phyloP scores from a whole-genome alignment of 2,329 filamentous ascomycete genomes.

The Sporothrix dimorphospora region DNA sequence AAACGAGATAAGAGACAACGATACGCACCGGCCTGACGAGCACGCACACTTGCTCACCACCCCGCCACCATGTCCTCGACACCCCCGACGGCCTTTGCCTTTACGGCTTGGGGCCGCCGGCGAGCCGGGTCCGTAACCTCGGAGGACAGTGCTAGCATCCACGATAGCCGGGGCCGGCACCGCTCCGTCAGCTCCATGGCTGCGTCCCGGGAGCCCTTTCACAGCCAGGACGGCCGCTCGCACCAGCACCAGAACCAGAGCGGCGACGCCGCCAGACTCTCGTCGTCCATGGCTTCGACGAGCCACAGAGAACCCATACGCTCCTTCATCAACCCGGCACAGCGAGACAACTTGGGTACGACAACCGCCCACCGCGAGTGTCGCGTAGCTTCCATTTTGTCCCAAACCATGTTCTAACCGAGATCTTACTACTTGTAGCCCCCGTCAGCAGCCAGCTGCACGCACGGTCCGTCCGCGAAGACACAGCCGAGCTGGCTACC shows the following conservation, averaged over 20 bases:
- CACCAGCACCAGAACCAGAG: conserved; percentile 32
- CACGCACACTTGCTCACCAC: not conserved
- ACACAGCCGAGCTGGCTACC: conserved; percentile 83
- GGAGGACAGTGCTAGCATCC: conserved; percentile 34
- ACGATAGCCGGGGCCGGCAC: conserved; percentile 31
- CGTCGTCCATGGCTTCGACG: conserved; percentile 47
- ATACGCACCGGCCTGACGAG: not conserved
- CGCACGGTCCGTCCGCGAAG: conserved; percentile 78
- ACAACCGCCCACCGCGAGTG: not conserved
- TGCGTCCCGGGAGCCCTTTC: conserved; percentile 38
- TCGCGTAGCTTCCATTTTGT: not conserved
- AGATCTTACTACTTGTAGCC: conserved; percentile 40
- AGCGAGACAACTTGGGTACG: conserved; percentile 61
- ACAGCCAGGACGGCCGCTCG: conserved; percentile 23
- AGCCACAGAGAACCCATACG: conserved; percentile 67
- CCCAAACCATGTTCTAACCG: not conserved
- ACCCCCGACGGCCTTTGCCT: conserved; percentile 44
- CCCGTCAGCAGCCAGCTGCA: conserved; percentile 71
- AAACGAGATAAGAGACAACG: not conserved
- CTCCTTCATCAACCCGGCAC: conserved; percentile 70
- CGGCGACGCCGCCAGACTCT: conserved; percentile 38
- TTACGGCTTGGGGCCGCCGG: conserved; percentile 52
- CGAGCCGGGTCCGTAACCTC: conserved; percentile 44
- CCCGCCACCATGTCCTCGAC: conserved; percentile 49
- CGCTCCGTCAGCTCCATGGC: conserved; percentile 36